These are phyloP conservation scores for Lactarius deliciosus DNA, from an alignment of 768 basidiomycete species.

Conservation along the genomic window DNA sequence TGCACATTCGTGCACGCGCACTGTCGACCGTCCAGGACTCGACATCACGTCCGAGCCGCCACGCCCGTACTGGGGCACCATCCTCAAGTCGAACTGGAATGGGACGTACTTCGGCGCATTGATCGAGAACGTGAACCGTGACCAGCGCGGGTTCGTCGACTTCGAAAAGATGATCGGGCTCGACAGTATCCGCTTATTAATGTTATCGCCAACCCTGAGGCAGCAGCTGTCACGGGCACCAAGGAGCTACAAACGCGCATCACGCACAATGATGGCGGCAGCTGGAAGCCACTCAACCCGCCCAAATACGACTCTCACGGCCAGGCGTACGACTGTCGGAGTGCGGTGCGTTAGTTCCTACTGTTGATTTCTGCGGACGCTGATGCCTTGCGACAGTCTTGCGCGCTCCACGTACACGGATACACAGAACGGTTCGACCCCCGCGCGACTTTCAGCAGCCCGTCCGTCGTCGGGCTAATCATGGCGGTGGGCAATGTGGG, in stretches of 20 bases:
- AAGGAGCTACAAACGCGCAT: constrained; percentile 85
- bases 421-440: constrained; percentile 92
- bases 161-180: constrained; percentile 97
- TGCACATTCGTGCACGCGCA: constrained; percentile 67
- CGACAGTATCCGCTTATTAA: constrained; percentile 94
- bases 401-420: constrained; percentile 89
- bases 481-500: constrained; percentile 98
- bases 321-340: constrained; percentile 64
- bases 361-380: not conserved
- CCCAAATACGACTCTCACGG: constrained; percentile 77
- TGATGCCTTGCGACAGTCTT: constrained; percentile 52
- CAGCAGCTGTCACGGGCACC: constrained; percentile 64
- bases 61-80: constrained; percentile 81
- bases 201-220: constrained; percentile 76
- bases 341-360: constrained; percentile 50
- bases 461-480: constrained; percentile 87
- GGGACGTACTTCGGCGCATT: constrained; percentile 95
- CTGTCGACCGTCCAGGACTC: constrained; percentile 93
- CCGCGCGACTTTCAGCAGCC: constrained; percentile 90
- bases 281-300: constrained; percentile 81
- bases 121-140: constrained; percentile 86
- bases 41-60: constrained; percentile 80
- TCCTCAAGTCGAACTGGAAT: constrained; percentile 96
- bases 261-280: constrained; percentile 96
- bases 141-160: constrained; percentile 84